Conservation (phyloP, 2,329 filamentous ascomycete genomes). For the Beauveria rudraprayagi region DNA sequence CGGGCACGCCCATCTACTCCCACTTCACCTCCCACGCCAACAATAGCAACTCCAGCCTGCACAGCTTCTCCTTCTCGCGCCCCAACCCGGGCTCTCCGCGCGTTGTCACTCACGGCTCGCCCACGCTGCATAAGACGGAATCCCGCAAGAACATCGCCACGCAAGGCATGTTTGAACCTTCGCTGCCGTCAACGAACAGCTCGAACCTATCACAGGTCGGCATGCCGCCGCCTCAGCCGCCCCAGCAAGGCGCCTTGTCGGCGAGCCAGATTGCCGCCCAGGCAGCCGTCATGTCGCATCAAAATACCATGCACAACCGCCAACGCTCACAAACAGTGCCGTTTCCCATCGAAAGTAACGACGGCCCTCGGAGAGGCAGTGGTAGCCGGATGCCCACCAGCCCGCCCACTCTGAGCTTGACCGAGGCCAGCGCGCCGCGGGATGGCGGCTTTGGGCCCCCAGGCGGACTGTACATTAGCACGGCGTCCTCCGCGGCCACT, state of each 20-base stretch:
- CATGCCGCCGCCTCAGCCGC: conserved; percentile 37
- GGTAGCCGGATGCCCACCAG: conserved; percentile 45
- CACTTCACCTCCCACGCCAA: conserved; percentile 40
- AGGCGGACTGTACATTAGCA: conserved; percentile 51
- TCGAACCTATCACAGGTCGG: conserved; percentile 46
- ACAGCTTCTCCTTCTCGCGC: conserved; percentile 54
- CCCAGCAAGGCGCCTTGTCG: conserved; percentile 29
- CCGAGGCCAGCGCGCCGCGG: conserved; percentile 54
- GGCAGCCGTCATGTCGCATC: conserved; percentile 63
- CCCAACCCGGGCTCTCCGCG: conserved; percentile 31
- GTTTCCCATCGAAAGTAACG: conserved; percentile 39
- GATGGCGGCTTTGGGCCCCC: conserved; percentile 45
- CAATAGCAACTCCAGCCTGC: conserved; percentile 35
- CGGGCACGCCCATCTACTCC: conserved; percentile 40
- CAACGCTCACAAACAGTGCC: conserved; percentile 71
- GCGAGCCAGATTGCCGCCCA: conserved; percentile 78
- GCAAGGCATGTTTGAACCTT: conserved; percentile 70
- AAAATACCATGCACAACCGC: conserved; percentile 43
- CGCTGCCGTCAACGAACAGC: conserved; percentile 53
- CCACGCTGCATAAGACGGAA: conserved; percentile 34
- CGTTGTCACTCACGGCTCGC: conserved; percentile 22
- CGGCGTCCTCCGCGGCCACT: conserved; percentile 57
- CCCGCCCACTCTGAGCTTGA: conserved; percentile 56
- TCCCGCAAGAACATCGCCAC: conserved; percentile 62
- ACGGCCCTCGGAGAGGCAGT: conserved; percentile 35